Base-by-base conservation (phyloP, 441 rosid species). In the Breynia disticha region DNA sequence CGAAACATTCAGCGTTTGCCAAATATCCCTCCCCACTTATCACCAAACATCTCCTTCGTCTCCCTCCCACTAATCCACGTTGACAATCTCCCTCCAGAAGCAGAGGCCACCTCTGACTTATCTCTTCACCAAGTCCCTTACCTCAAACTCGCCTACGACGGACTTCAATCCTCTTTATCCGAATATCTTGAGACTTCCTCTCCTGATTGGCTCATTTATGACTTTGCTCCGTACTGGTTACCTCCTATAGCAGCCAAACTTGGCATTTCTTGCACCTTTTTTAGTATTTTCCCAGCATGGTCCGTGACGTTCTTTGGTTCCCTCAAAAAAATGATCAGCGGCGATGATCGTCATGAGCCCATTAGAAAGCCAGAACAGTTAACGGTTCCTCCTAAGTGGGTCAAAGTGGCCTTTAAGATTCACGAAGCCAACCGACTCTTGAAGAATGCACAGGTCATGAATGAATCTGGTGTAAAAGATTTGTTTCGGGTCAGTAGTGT, bases 91-190 rank as follows among this genome's bases (percentile, higher is more conserved):
- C 71, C 71, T 1, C 59, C 42, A 32, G 14, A 16, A 9, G 67
- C 71, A 0, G 65, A 42, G 24, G 45, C 68, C 52, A 59, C 72
- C 62, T 11, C 41, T 0, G 68, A 68, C 42, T 14, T 63, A 13
- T 52, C 72, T 0, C 19, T 7, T 35, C 11, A 50, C 64, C 44
- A 48, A 22, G 19, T 63, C 48, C 60, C 57, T 18, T 42, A 28
- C 48, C 73, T 68, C 50, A 68, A 63, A 24, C n/a, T 10, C 16
- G 65, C 73, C 44, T 55, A 15, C 7, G 69, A 64, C 46, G 37
- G 47, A 37, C 59, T 64, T 24, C 58, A 60, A 44, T 46, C 17
- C 2, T 28, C 65, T 4, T 11, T 69, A 18, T 35, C 59, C 49
- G 37, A 21, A 9, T 59, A 63, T 39, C 73, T 69, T 22, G 32